Percentiles rank a stretch among this genome's conserved stretches.
phyloP scores from a whole-genome alignment of 2,329 filamentous ascomycete genomes.

The Myriosclerotinia scirpicola region DNA sequence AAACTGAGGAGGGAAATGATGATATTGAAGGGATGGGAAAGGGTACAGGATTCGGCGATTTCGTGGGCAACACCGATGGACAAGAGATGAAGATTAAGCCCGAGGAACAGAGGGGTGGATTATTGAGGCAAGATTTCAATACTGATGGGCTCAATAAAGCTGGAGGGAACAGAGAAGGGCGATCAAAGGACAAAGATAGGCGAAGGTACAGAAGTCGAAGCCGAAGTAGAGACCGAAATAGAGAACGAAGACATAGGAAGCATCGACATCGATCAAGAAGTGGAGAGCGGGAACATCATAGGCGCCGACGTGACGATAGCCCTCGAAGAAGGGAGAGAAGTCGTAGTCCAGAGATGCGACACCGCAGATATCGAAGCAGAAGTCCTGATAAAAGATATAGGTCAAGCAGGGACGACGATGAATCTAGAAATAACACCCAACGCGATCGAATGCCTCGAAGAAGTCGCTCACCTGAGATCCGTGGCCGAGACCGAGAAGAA shows the following conservation, averaged over 20 bases:
- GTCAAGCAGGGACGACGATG: conserved; percentile 33
- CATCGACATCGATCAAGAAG: conserved; percentile 35
- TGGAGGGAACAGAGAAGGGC: conserved; percentile 38
- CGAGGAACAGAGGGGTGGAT: conserved; percentile 30
- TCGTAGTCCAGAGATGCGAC: conserved; percentile 34
- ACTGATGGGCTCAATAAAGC: conserved; percentile 26
- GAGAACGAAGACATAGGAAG: conserved; percentile 21
- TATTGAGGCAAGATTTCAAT: conserved; percentile 27
- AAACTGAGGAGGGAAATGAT: conserved; percentile 45
- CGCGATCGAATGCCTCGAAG: conserved; percentile 25
- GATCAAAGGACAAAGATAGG: conserved; percentile 35
- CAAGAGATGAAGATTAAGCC: conserved; percentile 26
- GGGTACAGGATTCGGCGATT: conserved; percentile 39
- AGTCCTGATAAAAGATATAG: conserved; percentile 38
- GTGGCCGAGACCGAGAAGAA: conserved; percentile 17
- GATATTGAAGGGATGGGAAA: conserved; percentile 38
- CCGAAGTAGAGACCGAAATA: conserved; percentile 32
- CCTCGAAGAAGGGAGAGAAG: conserved; percentile 35
- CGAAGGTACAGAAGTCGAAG: conserved; percentile 40
- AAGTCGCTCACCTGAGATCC: conserved; percentile 30
- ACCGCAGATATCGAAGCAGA: conserved; percentile 34
- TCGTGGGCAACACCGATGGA: conserved; percentile 35
- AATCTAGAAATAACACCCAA: conserved; percentile 15
- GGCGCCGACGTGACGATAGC: conserved; percentile 32
- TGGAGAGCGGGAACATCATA: conserved; percentile 33